phyloP scores from a whole-genome alignment of 2,329 filamentous ascomycete genomes.

The Fusarium sp. region DNA sequence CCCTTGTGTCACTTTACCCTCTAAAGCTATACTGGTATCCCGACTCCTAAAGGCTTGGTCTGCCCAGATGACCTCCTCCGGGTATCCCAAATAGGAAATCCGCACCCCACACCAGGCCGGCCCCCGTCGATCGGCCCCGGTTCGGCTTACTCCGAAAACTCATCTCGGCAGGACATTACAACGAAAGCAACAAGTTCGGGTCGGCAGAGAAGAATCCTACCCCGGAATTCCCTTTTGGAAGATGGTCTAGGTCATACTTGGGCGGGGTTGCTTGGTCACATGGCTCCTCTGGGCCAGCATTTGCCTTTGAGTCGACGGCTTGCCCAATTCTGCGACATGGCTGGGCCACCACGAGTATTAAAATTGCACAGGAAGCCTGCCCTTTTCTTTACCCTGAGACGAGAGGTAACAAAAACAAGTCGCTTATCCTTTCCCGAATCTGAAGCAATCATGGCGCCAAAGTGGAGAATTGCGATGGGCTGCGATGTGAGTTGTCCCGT shows the following conservation, averaged over 20 bases:
- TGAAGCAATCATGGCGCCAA: conserved; percentile 54
- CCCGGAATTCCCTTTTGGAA: conserved; percentile 23
- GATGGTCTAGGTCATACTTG: background rate
- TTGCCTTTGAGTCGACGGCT: background rate
- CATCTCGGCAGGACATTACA: conserved; percentile 2
- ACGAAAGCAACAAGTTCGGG: background rate
- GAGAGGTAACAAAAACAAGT: background rate
- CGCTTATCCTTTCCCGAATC: conserved; percentile 18
- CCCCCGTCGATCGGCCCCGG: background rate
- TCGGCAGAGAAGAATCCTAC: background rate
- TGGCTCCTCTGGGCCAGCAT: background rate
- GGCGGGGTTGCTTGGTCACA: conserved; percentile 10
- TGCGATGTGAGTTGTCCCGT: conserved; percentile 60
- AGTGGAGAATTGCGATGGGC: conserved; percentile 65
- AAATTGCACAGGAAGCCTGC: conserved; percentile 2
- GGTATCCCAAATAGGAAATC: conserved; percentile 38
- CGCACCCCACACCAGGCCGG: conserved; percentile 7
- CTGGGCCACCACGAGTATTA: background rate
- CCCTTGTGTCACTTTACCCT: background rate
- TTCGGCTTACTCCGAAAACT: background rate
- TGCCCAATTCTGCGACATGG: conserved; percentile 1
- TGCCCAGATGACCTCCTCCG: conserved; percentile 15
- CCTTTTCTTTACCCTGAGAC: background rate
- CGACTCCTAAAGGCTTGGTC: background rate
- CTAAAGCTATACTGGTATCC: conserved; percentile 10